Base-by-base conservation (phyloP, 169 alveolate genomes). In the Plasmodium vivax region DNA sequence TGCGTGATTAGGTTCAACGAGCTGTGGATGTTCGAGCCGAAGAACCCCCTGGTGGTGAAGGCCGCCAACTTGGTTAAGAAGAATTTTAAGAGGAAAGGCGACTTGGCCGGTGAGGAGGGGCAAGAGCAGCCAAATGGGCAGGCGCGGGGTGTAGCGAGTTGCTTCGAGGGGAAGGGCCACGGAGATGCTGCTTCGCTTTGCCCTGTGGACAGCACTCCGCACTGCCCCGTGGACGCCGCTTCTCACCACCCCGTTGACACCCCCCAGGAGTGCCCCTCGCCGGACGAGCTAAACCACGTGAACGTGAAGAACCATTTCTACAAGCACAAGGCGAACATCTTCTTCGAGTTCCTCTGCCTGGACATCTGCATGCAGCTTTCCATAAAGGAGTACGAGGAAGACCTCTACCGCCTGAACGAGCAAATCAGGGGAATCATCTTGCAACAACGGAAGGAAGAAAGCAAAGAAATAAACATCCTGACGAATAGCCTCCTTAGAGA, bases 291-390 rank as follows among this genome's bases (percentile, higher is more conserved):
- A 54, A 74, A 85, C 68, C 58, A 85, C 79, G 30, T 85, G 30
- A 85, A 85, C 54, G 81, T 85, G 34, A 56, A 75, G 54, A 85
- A 85, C 62, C 77, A 71, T 27, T 85, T 85, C 45, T 85, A 85
- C 23, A 85, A 84, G 75, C 80, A 85, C 80, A 85, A 85, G 32
- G 72, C 72, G 43, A 85, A 71, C 23, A 54, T 51, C 5, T 74
- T 9, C 43, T 85, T 85, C 43, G 93, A 85, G 68, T 85, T 85
- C 62, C 71, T 85, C 23, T 85, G 93, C 54, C 30, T 85, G 62
- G 93, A 85, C 41, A 54, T 85, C 38, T 85, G 93, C 71, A 85
- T 85, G 93, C 93, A 85, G 68, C 27, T 85, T 23, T 85, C 93
- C 10, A 74, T 85, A 23, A 85, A 85, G 43, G 93, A 85, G 54